These are phyloP conservation scores for Scedosporium minutisporum DNA, from an alignment of 2,329 filamentous ascomycete genomes.

Conservation along the genomic window DNA sequence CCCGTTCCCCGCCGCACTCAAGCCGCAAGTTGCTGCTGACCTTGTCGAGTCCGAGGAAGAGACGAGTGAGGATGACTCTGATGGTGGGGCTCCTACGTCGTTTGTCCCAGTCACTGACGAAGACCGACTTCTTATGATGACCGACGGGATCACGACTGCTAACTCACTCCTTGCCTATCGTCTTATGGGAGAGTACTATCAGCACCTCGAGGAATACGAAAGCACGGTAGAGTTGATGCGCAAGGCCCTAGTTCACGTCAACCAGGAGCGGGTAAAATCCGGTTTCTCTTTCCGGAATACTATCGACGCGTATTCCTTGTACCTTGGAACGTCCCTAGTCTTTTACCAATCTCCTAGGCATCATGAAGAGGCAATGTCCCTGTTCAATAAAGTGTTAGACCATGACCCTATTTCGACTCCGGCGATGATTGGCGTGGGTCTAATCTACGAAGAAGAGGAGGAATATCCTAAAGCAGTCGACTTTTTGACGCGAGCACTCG, in stretches of 20 bases:
- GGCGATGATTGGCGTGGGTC: conserved; percentile 78
- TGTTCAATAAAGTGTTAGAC: conserved; percentile 74
- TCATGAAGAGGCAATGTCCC: conserved; percentile 74
- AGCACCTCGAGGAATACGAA: conserved; percentile 77
- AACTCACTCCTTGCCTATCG: conserved; percentile 76
- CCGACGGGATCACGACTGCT: conserved; percentile 55
- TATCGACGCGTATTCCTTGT: conserved; percentile 63
- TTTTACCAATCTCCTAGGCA: conserved; percentile 84
- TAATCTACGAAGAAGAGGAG: conserved; percentile 89
- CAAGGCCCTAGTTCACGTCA: conserved; percentile 56
- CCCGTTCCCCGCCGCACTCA: conserved; percentile 53
- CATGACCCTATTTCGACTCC: conserved; percentile 67
- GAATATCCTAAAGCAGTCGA: conserved; percentile 74
- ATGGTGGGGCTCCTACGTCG: conserved; percentile 42
- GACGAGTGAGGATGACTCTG: conserved; percentile 50
- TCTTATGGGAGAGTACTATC: conserved; percentile 73
- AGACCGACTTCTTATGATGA: conserved; percentile 73
- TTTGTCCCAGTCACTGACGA: conserved; percentile 58
- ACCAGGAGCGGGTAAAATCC: conserved; percentile 52
- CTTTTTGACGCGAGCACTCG: conserved; percentile 67
- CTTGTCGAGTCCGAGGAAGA: conserved; percentile 34
- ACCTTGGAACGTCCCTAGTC: conserved; percentile 78
- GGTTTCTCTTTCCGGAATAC: conserved; percentile 62
- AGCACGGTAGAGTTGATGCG: conserved; percentile 70
- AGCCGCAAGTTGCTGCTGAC: conserved; percentile 13